phyloP scores from a whole-genome alignment of 2,329 filamentous ascomycete species.

The Penicillium nordicum region DNA sequence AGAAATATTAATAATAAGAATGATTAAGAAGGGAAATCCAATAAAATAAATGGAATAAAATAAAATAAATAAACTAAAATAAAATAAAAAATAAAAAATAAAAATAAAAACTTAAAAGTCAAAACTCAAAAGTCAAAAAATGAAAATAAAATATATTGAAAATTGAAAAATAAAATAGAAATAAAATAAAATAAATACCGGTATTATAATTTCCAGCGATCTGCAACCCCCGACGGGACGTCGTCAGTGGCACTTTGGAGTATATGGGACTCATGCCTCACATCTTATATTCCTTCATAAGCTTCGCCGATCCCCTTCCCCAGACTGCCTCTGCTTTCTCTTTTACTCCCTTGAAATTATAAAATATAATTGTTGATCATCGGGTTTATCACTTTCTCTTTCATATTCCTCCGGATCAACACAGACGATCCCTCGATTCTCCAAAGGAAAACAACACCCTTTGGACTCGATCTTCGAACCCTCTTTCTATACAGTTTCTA shows the following conservation, averaged over 20 bases:
- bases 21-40: conserved; percentile 1
- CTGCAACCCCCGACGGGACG: conserved; percentile 41
- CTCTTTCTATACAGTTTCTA: neutral
- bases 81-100: conserved; percentile 1
- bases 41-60: conserved; percentile 2
- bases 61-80: neutral
- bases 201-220: conserved; percentile 28
- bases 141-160: neutral
- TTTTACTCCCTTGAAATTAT: conserved; percentile 12
- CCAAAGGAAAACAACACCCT: neutral
- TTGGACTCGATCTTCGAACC: neutral
- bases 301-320: conserved; percentile 46
- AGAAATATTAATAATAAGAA: neutral
- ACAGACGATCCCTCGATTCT: conserved; percentile 1
- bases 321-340: conserved; percentile 32
- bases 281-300: conserved; percentile 40
- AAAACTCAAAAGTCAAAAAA: neutral
- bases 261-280: conserved; percentile 26
- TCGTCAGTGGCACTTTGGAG: conserved; percentile 40
- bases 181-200: conserved; percentile 5
- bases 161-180: neutral
- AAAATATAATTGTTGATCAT: conserved; percentile 15
- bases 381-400: conserved; percentile 18
- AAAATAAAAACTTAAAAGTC: neutral
- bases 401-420: conserved; percentile 2